These are phyloP conservation scores for Pharus latifolius DNA, from an alignment of 176 grass and related monocot genomes.

Conservation along the genomic window DNA sequence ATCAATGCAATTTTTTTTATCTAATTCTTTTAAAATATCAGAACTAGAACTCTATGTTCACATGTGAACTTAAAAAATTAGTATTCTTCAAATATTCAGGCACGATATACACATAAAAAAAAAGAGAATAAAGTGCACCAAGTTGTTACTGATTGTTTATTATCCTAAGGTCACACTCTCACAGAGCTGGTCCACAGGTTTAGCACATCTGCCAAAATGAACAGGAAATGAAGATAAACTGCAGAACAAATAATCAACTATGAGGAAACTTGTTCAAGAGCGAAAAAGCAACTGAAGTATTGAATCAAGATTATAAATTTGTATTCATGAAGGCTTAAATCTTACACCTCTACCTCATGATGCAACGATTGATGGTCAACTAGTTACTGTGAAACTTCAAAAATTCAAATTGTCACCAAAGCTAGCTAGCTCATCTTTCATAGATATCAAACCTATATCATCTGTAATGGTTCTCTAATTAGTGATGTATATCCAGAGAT, in stretches of 20 bases:
- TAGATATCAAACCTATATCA: neutral
- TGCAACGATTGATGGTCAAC: too few species aligned
- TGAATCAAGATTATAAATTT: neutral
- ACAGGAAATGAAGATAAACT: neutral
- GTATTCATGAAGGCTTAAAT: neutral
- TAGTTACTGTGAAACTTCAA: neutral
- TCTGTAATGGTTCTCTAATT: neutral
- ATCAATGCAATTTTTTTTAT: conserved; percentile 8
- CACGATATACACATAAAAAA: neutral
- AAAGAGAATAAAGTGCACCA: conserved; percentile 24
- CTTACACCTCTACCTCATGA: neutral
- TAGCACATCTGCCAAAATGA: neutral
- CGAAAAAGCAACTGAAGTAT: too few species aligned
- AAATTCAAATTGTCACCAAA: neutral
- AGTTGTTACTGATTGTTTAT: too few species aligned
- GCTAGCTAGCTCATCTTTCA: neutral
- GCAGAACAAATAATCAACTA: neutral
- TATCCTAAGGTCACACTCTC: too few species aligned
- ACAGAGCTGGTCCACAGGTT: neutral
- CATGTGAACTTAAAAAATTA: too few species aligned
- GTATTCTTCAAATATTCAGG: conserved; percentile 5
- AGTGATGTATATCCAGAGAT: neutral
- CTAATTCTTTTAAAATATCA: neutral
- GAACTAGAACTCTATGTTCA: neutral
- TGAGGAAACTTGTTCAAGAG: neutral